phyloP scores from a whole-genome alignment of 768 basidiomycete species.

The Lentinula aciculospora region DNA sequence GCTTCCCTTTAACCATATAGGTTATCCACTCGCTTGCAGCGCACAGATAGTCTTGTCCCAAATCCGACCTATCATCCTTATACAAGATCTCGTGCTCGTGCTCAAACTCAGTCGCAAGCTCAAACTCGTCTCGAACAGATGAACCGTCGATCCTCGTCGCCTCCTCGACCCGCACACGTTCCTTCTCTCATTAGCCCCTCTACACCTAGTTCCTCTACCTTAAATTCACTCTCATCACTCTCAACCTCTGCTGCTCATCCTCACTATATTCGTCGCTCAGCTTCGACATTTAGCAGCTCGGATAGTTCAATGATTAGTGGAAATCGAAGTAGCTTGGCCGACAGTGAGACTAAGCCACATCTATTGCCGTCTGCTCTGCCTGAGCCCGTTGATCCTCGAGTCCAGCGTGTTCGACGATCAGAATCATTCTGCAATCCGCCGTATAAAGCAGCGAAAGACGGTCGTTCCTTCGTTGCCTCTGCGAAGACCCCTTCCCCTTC shows the following conservation, averaged over 20 bases:
- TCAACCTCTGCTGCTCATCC: conserved; percentile 30
- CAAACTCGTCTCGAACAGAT: conserved; percentile 11
- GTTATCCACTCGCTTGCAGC: conserved; percentile 63
- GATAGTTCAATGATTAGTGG: conserved; percentile 33
- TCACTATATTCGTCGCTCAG: conserved; percentile 36
- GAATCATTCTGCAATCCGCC: conserved; percentile 37
- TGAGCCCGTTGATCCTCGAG: conserved; percentile 33
- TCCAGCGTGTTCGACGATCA: conserved; percentile 46
- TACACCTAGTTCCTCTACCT: conserved; percentile 61
- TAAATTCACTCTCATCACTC: conserved; percentile 42
- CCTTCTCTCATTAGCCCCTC: conserved; percentile 47
- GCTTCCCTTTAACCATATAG: conserved; percentile 26
- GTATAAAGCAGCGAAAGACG: conserved; percentile 25
- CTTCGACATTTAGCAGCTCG: conserved; percentile 31
- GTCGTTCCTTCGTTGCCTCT: conserved; percentile 13
- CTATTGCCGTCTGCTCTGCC: conserved; percentile 19
- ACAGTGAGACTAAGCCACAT: conserved; percentile 7
- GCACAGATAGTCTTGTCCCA: conserved; percentile 48
- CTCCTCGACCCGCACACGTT: conserved; percentile 29
- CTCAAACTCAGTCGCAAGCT: conserved; percentile 15
- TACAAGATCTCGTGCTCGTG: conserved; percentile 33
- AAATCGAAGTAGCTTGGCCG: conserved; percentile 21
- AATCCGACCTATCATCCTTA: conserved; percentile 56
- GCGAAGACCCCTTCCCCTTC: conserved; percentile 11
- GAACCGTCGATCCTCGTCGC: conserved; percentile 34